Conservation (phyloP, 805 yeast genomes). For the Wickerhamiella dianesei region DNA sequence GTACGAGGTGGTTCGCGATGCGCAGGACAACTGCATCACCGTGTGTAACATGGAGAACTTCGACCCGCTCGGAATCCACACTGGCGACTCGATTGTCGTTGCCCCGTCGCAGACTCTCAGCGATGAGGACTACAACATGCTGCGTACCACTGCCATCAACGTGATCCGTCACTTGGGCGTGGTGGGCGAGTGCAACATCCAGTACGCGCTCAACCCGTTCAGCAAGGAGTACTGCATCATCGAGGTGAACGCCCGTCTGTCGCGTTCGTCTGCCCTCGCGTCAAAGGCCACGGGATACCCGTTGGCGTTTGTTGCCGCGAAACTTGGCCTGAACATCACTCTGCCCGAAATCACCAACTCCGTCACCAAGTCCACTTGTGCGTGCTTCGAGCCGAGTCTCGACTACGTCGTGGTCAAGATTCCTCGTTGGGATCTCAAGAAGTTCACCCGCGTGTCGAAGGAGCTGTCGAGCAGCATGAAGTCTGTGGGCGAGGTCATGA, state of each 20-base stretch:
- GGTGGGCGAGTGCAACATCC: conserved; percentile 98
- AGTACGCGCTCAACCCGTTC: conserved; percentile 87
- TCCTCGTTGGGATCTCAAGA: conserved; percentile 97
- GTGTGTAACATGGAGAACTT: conserved; percentile 99
- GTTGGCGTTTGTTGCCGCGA: conserved; percentile 95
- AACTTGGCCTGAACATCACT: conserved; percentile 84
- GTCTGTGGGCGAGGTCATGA: conserved; percentile 98
- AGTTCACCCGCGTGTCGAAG: conserved; percentile 83
- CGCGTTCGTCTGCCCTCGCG: conserved; percentile 97
- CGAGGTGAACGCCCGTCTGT: conserved; percentile 94
- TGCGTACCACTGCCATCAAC: conserved; percentile 93
- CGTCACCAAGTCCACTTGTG: conserved; percentile 86
- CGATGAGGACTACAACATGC: conserved; percentile 95
- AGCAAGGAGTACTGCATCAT: conserved; percentile 92
- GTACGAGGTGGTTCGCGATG: conserved; percentile 97
- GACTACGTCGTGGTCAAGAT: conserved; percentile 95
- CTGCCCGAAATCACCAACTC: conserved; percentile 83
- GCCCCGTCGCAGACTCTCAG: conserved; percentile 97
- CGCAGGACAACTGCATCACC: conserved; percentile 92
- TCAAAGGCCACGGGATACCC: conserved; percentile 99
- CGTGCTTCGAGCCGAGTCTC: conserved; percentile 93
- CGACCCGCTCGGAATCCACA: conserved; percentile 96
- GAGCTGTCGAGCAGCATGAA: conserved; percentile 88
- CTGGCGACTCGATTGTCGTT: conserved; percentile 97
- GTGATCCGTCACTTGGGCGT: conserved; percentile 96